Evolutionary conservation across 176 grass and related monocot species (phyloP).

Genomic region (Thalia dealbata): DNA sequence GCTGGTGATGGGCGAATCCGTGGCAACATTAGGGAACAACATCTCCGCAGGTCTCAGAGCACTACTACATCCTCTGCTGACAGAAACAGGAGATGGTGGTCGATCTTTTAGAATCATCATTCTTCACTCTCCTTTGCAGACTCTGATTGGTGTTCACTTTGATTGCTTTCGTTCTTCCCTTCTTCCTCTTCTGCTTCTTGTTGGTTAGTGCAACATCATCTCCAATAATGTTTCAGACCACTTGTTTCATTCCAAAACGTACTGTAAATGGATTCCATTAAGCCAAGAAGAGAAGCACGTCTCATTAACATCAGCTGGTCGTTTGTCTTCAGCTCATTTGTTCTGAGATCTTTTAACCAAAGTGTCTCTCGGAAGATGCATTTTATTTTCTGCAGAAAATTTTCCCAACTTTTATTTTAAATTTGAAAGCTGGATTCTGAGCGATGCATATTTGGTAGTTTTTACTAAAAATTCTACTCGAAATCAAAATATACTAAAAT

Average conservation of each 20-base stretch:
- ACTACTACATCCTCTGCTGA: constrained; percentile 16
- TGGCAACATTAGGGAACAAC: constrained; percentile 4
- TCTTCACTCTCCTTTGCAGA: too few species aligned
- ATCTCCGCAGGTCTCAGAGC: constrained; percentile 25
- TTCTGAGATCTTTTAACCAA: too few species aligned
- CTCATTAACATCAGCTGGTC: not conserved
- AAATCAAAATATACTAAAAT: too few species aligned
- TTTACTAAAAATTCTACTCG: too few species aligned
- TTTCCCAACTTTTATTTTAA: too few species aligned
- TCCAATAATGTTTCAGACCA: not conserved
- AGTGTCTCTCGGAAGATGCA: too few species aligned
- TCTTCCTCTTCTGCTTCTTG: not conserved
- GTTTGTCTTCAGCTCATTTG: not conserved
- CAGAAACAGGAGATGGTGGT: constrained; percentile 77
- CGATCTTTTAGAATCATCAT: constrained; percentile 55
- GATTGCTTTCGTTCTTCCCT: not conserved
- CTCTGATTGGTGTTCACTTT: not conserved
- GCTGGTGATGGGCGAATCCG: constrained; percentile 10
- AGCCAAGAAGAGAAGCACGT: not conserved
- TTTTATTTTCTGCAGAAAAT: too few species aligned
- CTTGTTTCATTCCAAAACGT: not conserved
- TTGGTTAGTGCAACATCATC: not conserved
- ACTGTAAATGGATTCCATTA: not conserved
- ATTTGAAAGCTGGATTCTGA: too few species aligned
- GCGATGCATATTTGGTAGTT: too few species aligned